Evolutionary conservation across 2,329 filamentous ascomycete genomes (phyloP).

Genomic region (Neopestalotiopsis rosae): DNA sequence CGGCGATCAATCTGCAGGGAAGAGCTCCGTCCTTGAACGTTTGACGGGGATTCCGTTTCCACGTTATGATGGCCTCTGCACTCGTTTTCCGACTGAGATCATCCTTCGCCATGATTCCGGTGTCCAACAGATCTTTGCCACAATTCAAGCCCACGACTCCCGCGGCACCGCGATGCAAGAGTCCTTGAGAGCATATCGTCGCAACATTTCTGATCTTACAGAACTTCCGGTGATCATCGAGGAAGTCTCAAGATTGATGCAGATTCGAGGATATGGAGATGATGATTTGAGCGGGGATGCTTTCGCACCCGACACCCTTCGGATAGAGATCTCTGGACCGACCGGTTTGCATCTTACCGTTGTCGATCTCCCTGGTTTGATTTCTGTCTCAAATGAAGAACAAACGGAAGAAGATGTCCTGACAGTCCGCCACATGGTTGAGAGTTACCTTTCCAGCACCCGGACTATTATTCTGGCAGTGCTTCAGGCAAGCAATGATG

Average conservation of each 20-base stretch:
- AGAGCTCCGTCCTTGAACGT: slow-evolving; percentile 62
- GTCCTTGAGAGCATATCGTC: background rate
- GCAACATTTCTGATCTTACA: background rate
- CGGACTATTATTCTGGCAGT: slow-evolving; percentile 30
- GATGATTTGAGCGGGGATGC: background rate
- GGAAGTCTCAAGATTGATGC: background rate
- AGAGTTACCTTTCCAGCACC: background rate
- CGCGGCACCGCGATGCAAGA: background rate
- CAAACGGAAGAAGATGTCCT: background rate
- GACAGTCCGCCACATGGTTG: background rate
- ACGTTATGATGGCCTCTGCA: slow-evolving; percentile 56
- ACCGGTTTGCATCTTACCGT: background rate
- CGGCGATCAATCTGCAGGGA: slow-evolving; percentile 60
- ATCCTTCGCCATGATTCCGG: slow-evolving; percentile 43
- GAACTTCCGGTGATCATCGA: background rate
- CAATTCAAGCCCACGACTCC: background rate
- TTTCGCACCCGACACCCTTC: background rate
- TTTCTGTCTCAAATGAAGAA: background rate
- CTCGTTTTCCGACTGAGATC: slow-evolving; percentile 61
- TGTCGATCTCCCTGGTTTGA: background rate
- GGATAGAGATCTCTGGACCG: background rate
- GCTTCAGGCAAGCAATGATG: slow-evolving; percentile 45
- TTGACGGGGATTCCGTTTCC: slow-evolving; percentile 62
- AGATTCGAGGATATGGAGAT: background rate
- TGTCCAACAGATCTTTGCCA: background rate